These are phyloP conservation scores for Ogataea philodendri DNA, from an alignment of 805 yeast species.

Conservation along the genomic window DNA sequence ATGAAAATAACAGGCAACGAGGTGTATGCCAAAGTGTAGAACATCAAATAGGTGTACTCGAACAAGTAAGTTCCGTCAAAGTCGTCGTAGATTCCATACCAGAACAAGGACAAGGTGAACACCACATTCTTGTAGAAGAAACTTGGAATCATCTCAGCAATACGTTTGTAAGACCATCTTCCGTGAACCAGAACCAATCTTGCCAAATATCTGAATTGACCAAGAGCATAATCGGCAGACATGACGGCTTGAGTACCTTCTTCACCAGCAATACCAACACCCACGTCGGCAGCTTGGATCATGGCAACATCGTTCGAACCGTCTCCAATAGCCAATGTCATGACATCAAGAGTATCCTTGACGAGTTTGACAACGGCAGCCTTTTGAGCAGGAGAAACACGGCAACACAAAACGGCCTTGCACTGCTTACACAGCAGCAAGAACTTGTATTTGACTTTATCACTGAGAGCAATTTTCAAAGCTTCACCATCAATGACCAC, in stretches of 20 bases:
- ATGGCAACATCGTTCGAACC: constrained; percentile 89
- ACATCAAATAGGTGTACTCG: constrained; percentile 77
- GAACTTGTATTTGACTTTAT: constrained; percentile 50
- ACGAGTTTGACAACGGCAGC: constrained; percentile 80
- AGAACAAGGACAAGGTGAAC: constrained; percentile 69
- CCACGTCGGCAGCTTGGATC: constrained; percentile 87
- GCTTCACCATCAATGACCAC: constrained; percentile 83
- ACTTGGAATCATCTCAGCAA: constrained; percentile 79
- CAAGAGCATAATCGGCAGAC: constrained; percentile 85
- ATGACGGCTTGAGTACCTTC: constrained; percentile 88
- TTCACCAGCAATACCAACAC: constrained; percentile 89
- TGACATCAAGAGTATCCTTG: constrained; percentile 69
- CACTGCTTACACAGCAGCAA: constrained; percentile 75
- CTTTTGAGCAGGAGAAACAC: constrained; percentile 86
- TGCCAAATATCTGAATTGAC: constrained; percentile 72
- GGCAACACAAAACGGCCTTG: constrained; percentile 77
- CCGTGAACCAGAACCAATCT: constrained; percentile 75
- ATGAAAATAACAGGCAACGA: constrained; percentile 76
- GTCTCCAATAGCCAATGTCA: constrained; percentile 87
- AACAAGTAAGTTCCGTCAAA: constrained; percentile 79
- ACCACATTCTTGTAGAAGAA: constrained; percentile 79
- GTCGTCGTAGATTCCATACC: constrained; percentile 74
- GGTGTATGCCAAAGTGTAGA: constrained; percentile 79
- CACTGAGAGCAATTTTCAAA: constrained; percentile 48
- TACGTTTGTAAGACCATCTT: constrained; percentile 80